Percentiles rank a stretch among this genome's conserved stretches.
These are phyloP conservation scores for Bacidia gigantensis DNA, from an alignment of 495 filamentous ascomycete species.

Conservation along the genomic window DNA sequence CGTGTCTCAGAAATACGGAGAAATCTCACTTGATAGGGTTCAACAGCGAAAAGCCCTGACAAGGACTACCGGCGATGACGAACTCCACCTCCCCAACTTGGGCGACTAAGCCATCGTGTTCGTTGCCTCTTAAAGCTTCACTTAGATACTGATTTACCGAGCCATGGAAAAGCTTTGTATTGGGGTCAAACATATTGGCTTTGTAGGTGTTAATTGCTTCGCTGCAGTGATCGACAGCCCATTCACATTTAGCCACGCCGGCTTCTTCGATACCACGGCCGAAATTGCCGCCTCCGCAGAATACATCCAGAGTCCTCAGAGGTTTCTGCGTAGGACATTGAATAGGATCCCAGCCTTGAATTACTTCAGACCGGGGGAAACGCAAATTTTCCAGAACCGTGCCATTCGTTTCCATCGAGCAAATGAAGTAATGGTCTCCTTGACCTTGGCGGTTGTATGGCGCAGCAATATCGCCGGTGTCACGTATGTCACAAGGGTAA, in stretches of 20 bases:
- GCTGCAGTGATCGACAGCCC: constrained; percentile 49
- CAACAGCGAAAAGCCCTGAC: constrained; percentile 52
- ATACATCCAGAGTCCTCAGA: constrained; percentile 50
- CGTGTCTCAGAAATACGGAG: too few species aligned
- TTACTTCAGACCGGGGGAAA: constrained; percentile 24
- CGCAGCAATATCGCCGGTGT: constrained; percentile 31
- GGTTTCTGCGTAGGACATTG: constrained; percentile 9
- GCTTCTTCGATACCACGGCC: constrained; percentile 62
- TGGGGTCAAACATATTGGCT: constrained; percentile 36
- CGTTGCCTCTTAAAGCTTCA: constrained; percentile 37
- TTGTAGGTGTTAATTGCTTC: constrained; percentile 54
- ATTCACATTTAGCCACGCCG: constrained; percentile 45
- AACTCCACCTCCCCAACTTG: constrained; percentile 47
- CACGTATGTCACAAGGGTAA: constrained; percentile 26
- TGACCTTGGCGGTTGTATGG: constrained; percentile 52
- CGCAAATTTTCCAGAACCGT: constrained; percentile 13
- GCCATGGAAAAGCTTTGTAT: constrained; percentile 39
- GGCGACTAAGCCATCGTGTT: constrained; percentile 29
- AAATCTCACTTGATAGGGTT: constrained; percentile 32
- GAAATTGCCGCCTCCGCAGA: constrained; percentile 61
- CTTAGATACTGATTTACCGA: constrained; percentile 56
- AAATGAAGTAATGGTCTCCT: constrained; percentile 50
- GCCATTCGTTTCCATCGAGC: constrained; percentile 16
- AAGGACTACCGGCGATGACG: constrained; percentile 59
- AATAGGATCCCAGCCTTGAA: constrained; percentile 42